These are phyloP conservation scores for Fusarium sp. DNA, from an alignment of 2,329 filamentous ascomycete genomes.

Conservation along the genomic window DNA sequence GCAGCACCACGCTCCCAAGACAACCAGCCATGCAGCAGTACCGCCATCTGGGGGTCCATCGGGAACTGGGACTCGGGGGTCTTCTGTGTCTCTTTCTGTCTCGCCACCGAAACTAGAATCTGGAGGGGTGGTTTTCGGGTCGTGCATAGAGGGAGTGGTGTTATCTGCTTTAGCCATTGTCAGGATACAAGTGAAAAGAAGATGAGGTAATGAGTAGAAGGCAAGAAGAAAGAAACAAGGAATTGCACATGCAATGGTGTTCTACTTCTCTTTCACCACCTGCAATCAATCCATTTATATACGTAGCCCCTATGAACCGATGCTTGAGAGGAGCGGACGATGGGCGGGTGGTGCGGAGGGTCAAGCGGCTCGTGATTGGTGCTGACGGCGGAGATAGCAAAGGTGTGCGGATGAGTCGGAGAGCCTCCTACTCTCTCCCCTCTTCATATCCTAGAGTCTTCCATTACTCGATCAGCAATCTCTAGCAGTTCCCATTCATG, in stretches of 20 bases:
- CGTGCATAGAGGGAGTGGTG: not conserved
- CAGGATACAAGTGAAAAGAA: not conserved
- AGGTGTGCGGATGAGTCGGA: not conserved
- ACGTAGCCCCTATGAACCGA: not conserved
- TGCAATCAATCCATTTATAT: not conserved
- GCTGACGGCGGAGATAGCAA: not conserved
- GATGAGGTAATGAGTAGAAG: not conserved
- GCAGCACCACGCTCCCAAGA: not conserved
- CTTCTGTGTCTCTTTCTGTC: not conserved
- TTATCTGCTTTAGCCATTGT: not conserved
- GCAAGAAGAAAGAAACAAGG: not conserved
- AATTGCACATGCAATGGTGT: not conserved
- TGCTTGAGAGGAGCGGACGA: not conserved
- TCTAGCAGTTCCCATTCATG: not conserved
- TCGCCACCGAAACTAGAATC: not conserved
- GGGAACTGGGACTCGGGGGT: accelerated
- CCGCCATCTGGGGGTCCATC: not conserved
- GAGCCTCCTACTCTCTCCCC: not conserved
- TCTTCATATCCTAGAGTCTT: not conserved
- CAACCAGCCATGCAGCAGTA: not conserved
- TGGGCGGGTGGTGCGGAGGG: not conserved
- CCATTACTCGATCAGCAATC: not conserved
- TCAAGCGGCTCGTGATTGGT: not conserved
- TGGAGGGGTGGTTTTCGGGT: not conserved
- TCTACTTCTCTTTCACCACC: not conserved